Base-by-base conservation (phyloP, 352 stramenopile species). In the Pythium periplocum region DNA sequence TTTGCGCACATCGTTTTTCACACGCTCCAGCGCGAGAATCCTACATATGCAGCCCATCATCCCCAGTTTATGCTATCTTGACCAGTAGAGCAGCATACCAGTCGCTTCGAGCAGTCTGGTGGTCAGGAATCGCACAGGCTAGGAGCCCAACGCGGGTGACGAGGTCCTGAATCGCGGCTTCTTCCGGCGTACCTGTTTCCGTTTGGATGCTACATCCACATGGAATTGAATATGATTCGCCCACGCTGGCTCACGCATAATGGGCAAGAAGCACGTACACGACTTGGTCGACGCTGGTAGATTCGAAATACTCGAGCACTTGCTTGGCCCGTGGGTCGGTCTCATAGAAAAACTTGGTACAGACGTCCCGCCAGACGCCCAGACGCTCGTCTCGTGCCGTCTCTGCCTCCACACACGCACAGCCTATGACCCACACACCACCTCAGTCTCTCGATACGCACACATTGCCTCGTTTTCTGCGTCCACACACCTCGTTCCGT, bases 261-360 rank as follows among this genome's bases (percentile, higher is more conserved):
- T 26, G 17, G 17, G 17, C 17, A 26, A 26, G 17, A 26, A 26
- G 17, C 17, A 47, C 50, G 40, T 39, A 88, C 81, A 70, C 77
- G 51, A 89, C 75, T 52, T 86, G 71, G 44, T 90, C 79, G 49
- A 81, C 66, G 66, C 75, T 83, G 46, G 57, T 59, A 37, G 62
- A 67, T 58, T 90, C 82, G 51, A 90, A 90, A 57, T 71, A 71
- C 48, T 86, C 73, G 45, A 92, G 55, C 45, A 90, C 74, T 44
- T 75, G 75, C 64, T 87, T 83, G 38, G 82, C 77, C 38, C 57
- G 35, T 4, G 61, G 55, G 51, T 88, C 75, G 38, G 82, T 62
- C 2, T 76, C 50, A 44, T 83, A 89, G 55, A 84, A 92, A 51
- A 86, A 90, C 34, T 67, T 62, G 39, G 63, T 57, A 51, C 82